These are phyloP conservation scores for Inosperma sp. DNA, from an alignment of 768 basidiomycete genomes.

Conservation along the genomic window DNA sequence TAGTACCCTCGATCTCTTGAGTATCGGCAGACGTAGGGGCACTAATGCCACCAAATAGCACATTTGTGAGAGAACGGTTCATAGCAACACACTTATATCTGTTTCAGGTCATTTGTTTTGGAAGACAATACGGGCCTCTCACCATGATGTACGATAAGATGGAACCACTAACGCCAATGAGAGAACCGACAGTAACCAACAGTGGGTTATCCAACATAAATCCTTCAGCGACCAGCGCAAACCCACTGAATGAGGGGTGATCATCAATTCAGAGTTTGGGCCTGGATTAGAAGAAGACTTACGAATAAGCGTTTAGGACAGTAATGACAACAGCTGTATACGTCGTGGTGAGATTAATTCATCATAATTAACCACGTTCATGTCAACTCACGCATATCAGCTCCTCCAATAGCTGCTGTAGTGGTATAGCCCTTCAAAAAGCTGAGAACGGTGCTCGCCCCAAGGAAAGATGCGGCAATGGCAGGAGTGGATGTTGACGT, in stretches of 20 bases:
- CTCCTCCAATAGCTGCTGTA: constrained; percentile 88
- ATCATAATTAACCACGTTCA: constrained; percentile 2
- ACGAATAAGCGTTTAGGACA: constrained; percentile 85
- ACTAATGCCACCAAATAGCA: constrained; percentile 82
- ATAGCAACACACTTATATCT: constrained; percentile 77
- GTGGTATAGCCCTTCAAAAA: constrained; percentile 86
- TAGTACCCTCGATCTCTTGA: constrained; percentile 77
- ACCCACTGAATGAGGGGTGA: constrained; percentile 42
- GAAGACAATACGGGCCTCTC: constrained; percentile 16
- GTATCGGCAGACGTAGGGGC: constrained; percentile 49
- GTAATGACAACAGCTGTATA: constrained; percentile 84
- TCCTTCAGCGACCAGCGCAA: constrained; percentile 86
- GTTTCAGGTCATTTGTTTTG: neutral
- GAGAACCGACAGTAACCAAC: constrained; percentile 75
- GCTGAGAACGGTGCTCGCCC: constrained; percentile 67
- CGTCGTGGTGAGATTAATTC: constrained; percentile 10
- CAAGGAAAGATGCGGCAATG: constrained; percentile 74
- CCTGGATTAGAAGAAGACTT: constrained; percentile 14
- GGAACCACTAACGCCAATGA: constrained; percentile 87
- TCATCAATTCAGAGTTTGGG: neutral
- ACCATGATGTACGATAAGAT: constrained; percentile 94
- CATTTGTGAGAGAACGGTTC: constrained; percentile 83
- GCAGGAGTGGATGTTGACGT: constrained; percentile 65
- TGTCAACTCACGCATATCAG: constrained; percentile 77
- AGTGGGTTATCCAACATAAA: constrained; percentile 89